Evolutionary conservation across 2,329 filamentous ascomycete species (phyloP), one percentile per base, ranked within the genome.

Genomic region (Pseudocercospora cruenta): DNA sequence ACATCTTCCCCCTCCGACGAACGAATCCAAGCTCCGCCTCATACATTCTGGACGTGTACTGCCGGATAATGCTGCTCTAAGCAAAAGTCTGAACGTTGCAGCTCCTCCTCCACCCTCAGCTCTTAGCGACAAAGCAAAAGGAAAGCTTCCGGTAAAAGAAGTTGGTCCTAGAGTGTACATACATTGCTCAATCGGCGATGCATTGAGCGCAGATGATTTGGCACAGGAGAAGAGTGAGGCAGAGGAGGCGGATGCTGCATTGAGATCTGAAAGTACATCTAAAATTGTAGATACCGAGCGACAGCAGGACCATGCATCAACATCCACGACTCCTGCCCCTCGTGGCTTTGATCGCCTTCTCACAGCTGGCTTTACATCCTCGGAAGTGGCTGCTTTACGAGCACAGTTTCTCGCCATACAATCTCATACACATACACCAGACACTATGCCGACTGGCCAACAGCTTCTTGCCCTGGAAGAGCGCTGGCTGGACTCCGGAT

Each of bases 11-110:
- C 75, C 82, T 36, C 81, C 86, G 36, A 84, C 89, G 69, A 86
- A 88, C 14, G 83, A 86, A 49, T 88, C 88, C 68, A 90, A 93
- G 39, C 87, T 98, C 33, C 92, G 94, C 66, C 88, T 99, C 70
- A 97, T 98, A 77, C 89, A 97, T 78, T 88, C 92, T 59, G 95
- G 95, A 68, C 93, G 92, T 76, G 90, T 96, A 66, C 88, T 98
- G 58, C 85, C 90, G 70, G 94, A 97, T 78, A 81, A 83, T 39
- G 85, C 87, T 9, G 85, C 91, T 5, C 84, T 99, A 26, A 84
- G 87, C 65, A 80, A 85, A 39, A 90, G 90, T 1, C 83, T 98
- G 55, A 88, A 87, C 66, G 80, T 90, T 0, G 85, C 88, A 0
- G 84, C 87, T 0, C 86, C 87, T 0, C 85, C 69, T 70, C 82